Evolutionary conservation across 2,329 filamentous ascomycete genomes (phyloP).

Genomic region (Cladosporium oxysporum): DNA sequence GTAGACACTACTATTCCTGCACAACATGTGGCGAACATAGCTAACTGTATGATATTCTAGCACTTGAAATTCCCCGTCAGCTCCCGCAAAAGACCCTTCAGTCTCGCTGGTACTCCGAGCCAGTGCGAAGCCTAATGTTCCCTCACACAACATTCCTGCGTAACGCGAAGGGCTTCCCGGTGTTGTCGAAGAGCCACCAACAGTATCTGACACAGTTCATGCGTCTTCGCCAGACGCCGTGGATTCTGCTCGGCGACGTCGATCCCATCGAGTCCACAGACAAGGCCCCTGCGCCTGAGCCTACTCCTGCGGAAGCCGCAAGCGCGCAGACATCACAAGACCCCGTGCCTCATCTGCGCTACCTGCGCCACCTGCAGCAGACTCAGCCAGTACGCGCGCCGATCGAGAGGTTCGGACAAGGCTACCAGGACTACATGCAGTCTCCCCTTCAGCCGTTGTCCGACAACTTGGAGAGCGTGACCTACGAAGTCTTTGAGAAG

Average conservation of each 20-base stretch:
- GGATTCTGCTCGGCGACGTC: slow-evolving; percentile 62
- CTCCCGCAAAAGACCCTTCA: slow-evolving; percentile 59
- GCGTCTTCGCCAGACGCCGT: slow-evolving; percentile 59
- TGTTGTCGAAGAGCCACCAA: slow-evolving; percentile 61
- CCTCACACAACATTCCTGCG: slow-evolving; percentile 56
- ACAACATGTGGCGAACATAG: neutral
- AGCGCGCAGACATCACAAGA: slow-evolving; percentile 49
- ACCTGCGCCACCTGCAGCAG: slow-evolving; percentile 80
- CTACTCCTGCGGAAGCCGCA: slow-evolving; percentile 68
- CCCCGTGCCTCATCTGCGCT: slow-evolving; percentile 69
- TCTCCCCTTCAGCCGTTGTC: slow-evolving; percentile 91
- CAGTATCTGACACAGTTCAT: slow-evolving; percentile 58
- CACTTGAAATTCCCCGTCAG: slow-evolving; percentile 59
- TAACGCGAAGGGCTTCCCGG: slow-evolving; percentile 60
- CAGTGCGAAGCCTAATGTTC: slow-evolving; percentile 58
- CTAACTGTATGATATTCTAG: slow-evolving; percentile 37
- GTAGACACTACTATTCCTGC: neutral
- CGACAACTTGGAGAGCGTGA: slow-evolving; percentile 94
- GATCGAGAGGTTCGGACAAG: slow-evolving; percentile 67
- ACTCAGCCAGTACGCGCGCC: slow-evolving; percentile 69
- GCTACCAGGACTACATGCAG: slow-evolving; percentile 92
- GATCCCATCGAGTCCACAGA: slow-evolving; percentile 46
- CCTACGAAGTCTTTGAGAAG: slow-evolving; percentile 97
- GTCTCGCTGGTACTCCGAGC: slow-evolving; percentile 65
- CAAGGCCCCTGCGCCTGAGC: slow-evolving; percentile 40